A percentile compares a stretch with the other conserved stretches of the same genome.
These are phyloP conservation scores for Dioscorea alata DNA, from an alignment of 106 monocot species.

Conservation along the genomic window DNA sequence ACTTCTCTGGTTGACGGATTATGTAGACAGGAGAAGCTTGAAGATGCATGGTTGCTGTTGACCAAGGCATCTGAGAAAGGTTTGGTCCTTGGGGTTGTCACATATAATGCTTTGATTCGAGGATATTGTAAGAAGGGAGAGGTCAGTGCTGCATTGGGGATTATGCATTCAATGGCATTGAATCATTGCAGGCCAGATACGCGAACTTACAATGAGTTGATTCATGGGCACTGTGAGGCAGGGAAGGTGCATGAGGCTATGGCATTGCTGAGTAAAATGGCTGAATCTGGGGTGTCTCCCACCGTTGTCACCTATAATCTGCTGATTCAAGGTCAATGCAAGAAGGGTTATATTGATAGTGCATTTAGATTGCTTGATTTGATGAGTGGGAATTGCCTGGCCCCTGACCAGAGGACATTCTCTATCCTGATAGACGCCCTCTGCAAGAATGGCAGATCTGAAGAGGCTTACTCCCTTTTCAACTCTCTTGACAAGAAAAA, in stretches of 20 bases:
- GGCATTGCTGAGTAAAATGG: constrained; percentile 1
- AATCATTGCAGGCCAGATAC: background rate
- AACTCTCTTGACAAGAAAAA: background rate
- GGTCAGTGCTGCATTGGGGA: background rate
- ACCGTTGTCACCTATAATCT: constrained; percentile 3
- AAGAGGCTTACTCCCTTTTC: constrained; percentile 1
- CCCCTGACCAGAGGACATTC: background rate
- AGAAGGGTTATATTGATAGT: background rate
- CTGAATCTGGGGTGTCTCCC: background rate
- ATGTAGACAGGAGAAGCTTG: no score
- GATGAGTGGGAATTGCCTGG: constrained; percentile 1
- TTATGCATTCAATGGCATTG: background rate
- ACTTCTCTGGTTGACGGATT: no score
- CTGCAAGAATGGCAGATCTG: constrained; percentile 1
- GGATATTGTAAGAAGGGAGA: constrained; percentile 7
- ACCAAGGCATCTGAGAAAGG: no score
- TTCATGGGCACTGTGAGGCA: constrained; percentile 1
- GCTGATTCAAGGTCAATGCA: background rate
- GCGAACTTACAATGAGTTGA: constrained; percentile 1
- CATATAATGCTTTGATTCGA: constrained; percentile 9
- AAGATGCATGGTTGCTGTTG: no score
- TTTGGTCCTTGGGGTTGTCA: background rate
- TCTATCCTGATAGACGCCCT: constrained; percentile 1
- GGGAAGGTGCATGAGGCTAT: constrained; percentile 2
- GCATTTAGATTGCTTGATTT: constrained; percentile 3